Percentiles rank a stretch among this genome's conserved stretches.
Conservation (phyloP, 768 basidiomycete species). For the Russula abietina region DNA sequence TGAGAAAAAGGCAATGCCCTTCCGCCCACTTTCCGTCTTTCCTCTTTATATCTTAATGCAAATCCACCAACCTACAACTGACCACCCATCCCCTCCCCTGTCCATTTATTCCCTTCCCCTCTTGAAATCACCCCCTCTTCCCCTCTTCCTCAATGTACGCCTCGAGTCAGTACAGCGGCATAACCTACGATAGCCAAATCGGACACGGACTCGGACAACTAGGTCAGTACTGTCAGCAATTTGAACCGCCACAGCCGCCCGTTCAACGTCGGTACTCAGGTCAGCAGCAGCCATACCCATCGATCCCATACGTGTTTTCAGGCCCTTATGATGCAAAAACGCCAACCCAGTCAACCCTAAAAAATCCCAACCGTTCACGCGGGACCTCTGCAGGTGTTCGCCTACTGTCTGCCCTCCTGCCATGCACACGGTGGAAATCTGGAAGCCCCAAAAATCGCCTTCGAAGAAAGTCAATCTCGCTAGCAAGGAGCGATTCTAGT, state of each 20-base stretch:
- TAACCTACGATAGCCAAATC: conserved; percentile 11
- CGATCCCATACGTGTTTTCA: conserved; percentile 13
- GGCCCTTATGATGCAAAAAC: neutral
- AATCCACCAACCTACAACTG: neutral
- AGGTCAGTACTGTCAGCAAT: conserved; percentile 16
- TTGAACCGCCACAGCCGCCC: conserved; percentile 16
- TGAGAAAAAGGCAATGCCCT: conserved; percentile 19
- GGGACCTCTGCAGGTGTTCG: neutral
- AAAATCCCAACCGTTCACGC: conserved; percentile 35
- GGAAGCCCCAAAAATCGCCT: conserved; percentile 11
- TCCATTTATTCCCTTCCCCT: neutral
- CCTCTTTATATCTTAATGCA: neutral
- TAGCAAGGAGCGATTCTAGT: conserved; percentile 34
- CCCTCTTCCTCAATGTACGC: conserved; percentile 5
- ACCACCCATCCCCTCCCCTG: conserved; percentile 15
- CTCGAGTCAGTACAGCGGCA: conserved; percentile 5
- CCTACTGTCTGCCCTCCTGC: conserved; percentile 27
- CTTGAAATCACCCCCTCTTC: neutral
- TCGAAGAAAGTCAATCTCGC: conserved; percentile 30
- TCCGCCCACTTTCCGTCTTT: conserved; percentile 20
- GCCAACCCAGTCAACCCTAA: conserved; percentile 53
- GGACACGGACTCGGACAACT: neutral
- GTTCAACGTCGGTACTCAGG: conserved; percentile 23
- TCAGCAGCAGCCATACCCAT: conserved; percentile 17
- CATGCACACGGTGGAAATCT: conserved; percentile 41